phyloP scores from a whole-genome alignment of 148 eudicot species.

The Oxyria digyna region DNA sequence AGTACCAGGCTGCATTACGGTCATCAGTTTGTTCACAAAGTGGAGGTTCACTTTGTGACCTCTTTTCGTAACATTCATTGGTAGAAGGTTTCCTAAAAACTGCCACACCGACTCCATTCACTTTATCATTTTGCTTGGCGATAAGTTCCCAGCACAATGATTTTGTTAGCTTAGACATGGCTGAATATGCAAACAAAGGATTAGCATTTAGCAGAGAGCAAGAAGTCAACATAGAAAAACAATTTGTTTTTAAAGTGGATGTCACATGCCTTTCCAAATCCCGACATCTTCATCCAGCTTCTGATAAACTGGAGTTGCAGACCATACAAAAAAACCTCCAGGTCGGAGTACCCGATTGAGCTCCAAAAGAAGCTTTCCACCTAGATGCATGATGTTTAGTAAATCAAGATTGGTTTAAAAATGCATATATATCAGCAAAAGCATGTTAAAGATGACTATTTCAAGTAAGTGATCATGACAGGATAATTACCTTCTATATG shows the following conservation, averaged over 20 bases:
- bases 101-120: constrained; percentile 30
- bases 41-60: constrained; percentile 27
- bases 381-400: constrained; percentile 17
- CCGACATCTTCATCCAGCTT: constrained; percentile 44
- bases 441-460: not conserved
- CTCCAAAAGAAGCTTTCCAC: constrained; percentile 65
- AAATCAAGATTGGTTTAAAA: not conserved
- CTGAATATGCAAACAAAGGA: constrained; percentile 17
- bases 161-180: constrained; percentile 28
- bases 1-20: constrained; percentile 39
- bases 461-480: not conserved
- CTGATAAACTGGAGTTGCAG: constrained; percentile 72
- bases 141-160: constrained; percentile 42
- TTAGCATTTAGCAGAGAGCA: constrained; percentile 1
- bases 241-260: no score
- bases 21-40: constrained; percentile 28
- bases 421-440: not conserved
- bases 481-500: constrained; percentile 65
- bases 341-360: constrained; percentile 67
- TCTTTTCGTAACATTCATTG: constrained; percentile 33
- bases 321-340: constrained; percentile 73
- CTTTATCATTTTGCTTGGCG: constrained; percentile 15
- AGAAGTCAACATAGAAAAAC: not conserved
- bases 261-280: constrained; percentile 60
- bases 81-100: constrained; percentile 27